Percentiles rank a stretch among this genome's conserved stretches.
phyloP scores from a whole-genome alignment of 306 rosid genomes.

The Pyrus bretschneideri region DNA sequence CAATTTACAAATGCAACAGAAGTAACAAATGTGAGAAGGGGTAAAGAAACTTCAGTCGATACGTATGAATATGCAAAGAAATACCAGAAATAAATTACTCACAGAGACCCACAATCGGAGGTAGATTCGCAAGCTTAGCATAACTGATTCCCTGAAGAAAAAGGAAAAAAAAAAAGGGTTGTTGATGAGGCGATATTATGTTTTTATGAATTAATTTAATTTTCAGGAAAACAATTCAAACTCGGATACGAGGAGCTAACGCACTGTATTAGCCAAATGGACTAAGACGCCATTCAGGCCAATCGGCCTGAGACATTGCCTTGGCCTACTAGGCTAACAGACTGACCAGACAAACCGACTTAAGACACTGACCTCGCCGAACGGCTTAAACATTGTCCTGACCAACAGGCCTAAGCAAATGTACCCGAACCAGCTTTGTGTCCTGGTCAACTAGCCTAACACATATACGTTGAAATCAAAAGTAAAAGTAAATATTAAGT shows the following conservation, averaged over 20 bases:
- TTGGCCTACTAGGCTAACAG: neutral
- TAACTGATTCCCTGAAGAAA: conserved; percentile 76
- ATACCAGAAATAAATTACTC: conserved; percentile 22
- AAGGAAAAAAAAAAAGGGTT: neutral
- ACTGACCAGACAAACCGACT: no score
- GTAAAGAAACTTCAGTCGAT: neutral
- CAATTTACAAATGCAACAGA: neutral
- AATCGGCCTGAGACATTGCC: neutral
- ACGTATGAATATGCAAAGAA: neutral
- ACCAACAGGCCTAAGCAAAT: neutral
- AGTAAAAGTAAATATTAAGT: neutral
- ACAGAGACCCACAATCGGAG: conserved; percentile 96
- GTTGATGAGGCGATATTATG: neutral
- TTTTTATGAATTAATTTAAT: no score
- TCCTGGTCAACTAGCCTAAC: no score
- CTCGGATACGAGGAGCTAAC: no score
- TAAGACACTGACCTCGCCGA: neutral
- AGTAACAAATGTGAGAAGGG: neutral
- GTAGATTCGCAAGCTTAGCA: conserved; percentile 87
- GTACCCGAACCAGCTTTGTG: neutral
- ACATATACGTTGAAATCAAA: neutral
- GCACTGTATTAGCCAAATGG: no score
- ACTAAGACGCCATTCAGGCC: neutral
- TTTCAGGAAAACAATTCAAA: no score
- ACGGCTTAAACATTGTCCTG: neutral